Evolutionary conservation across 306 rosid species (phyloP).

Genomic region (Rosa lucieae): DNA sequence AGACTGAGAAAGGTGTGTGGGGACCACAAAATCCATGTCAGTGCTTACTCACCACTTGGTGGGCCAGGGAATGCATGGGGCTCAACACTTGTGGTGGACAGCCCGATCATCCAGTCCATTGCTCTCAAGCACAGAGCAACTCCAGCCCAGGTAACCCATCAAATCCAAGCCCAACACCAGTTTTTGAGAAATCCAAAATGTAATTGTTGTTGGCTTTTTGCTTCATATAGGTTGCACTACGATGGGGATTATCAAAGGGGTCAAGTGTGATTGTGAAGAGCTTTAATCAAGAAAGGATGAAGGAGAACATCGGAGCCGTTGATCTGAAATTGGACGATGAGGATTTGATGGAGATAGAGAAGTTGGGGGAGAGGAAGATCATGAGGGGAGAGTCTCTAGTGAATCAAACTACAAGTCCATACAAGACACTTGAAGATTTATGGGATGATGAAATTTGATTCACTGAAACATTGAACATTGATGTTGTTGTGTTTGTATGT

Average conservation of each 20-base stretch:
- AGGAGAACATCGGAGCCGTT: conserved; percentile 58
- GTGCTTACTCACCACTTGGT: conserved; percentile 92
- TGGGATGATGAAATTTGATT: conserved; percentile 67
- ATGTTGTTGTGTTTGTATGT: conserved; percentile 6
- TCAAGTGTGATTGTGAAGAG: conserved; percentile 91
- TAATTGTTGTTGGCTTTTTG: background rate
- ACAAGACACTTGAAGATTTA: conserved; percentile 61
- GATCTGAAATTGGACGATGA: conserved; percentile 58
- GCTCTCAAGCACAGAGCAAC: conserved; percentile 63
- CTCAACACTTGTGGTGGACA: conserved; percentile 65
- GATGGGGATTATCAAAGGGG: conserved; percentile 77
- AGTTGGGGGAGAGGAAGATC: conserved; percentile 69
- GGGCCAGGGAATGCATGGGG: conserved; percentile 96
- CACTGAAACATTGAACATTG: background rate
- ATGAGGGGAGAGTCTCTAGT: conserved; percentile 86
- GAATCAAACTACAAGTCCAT: conserved; percentile 82
- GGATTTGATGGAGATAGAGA: conserved; percentile 58
- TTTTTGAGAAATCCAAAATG: background rate
- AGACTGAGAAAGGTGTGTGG: conserved; percentile 59
- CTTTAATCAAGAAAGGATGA: conserved; percentile 63
- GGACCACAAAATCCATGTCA: conserved; percentile 65
- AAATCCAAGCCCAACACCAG: background rate
- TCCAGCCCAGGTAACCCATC: conserved; percentile 64
- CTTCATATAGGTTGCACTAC: conserved; percentile 60
- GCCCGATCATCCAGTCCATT: conserved; percentile 58